Conservation (phyloP, 257 asterid species). For the Vinca minor region DNA sequence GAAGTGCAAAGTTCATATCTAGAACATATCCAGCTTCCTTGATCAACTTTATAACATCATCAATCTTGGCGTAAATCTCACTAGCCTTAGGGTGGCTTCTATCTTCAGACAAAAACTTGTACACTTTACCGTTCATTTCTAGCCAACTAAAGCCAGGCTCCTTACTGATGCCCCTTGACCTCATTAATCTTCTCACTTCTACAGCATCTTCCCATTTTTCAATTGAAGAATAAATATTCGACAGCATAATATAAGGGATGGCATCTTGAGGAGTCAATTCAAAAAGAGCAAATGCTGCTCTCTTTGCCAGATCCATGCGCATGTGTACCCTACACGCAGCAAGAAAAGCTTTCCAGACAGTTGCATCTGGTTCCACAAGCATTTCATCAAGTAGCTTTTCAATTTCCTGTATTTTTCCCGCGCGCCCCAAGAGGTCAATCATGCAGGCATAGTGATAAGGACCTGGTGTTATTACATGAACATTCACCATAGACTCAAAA, state of each 20-base stretch:
- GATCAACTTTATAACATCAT: slow-evolving; percentile 34
- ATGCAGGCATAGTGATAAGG: slow-evolving; percentile 75
- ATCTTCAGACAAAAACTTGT: slow-evolving; percentile 54
- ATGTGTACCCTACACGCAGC: slow-evolving; percentile 64
- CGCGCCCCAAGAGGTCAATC: slow-evolving; percentile 76
- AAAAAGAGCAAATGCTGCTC: slow-evolving; percentile 48
- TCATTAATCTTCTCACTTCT: slow-evolving; percentile 47
- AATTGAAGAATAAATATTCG: slow-evolving; percentile 55
- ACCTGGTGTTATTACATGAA: slow-evolving; percentile 50
- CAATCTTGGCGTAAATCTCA: slow-evolving; percentile 41
- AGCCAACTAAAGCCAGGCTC: slow-evolving; percentile 80
- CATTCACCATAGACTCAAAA: slow-evolving; percentile 53
- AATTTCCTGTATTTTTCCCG: slow-evolving; percentile 67
- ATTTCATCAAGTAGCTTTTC: slow-evolving; percentile 43
- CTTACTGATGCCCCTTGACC: slow-evolving; percentile 39
- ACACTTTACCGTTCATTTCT: slow-evolving; percentile 39
- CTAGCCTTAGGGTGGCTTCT: slow-evolving; percentile 36
- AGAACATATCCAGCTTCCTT: slow-evolving; percentile 64
- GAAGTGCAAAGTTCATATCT: slow-evolving; percentile 54
- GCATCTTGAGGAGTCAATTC: slow-evolving; percentile 65
- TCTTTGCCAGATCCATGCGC: slow-evolving; percentile 48
- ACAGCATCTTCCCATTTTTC: slow-evolving; percentile 78
- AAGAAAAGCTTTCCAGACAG: slow-evolving; percentile 76
- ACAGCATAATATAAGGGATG: slow-evolving; percentile 57
- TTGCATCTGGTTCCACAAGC: slow-evolving; percentile 46